phyloP scores from a whole-genome alignment of 768 basidiomycete genomes.

The Tubosaeta sp. region DNA sequence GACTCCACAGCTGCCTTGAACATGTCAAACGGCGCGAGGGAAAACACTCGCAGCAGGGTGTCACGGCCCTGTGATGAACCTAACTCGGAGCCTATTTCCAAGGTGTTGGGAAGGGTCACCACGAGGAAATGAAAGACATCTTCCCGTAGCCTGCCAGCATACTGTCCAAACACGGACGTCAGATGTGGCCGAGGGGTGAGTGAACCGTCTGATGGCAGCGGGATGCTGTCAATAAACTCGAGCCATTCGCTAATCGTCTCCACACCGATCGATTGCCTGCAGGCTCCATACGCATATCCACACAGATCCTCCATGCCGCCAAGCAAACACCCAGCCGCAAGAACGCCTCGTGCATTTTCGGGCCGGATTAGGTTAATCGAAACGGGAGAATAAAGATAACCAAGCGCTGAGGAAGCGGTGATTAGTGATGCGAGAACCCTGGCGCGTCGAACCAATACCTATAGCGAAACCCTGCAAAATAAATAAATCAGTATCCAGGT shows the following conservation, averaged over 20 bases:
- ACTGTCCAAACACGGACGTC: conserved; percentile 68
- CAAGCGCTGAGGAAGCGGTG: conserved; percentile 50
- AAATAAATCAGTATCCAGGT: conserved; percentile 17
- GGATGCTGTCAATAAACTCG: conserved; percentile 62
- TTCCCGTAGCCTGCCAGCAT: conserved; percentile 70
- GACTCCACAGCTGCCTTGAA: conserved; percentile 83
- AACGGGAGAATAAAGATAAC: conserved; percentile 74
- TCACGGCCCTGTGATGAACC: conserved; percentile 53
- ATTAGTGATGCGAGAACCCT: conserved; percentile 14
- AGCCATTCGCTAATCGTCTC: conserved; percentile 77
- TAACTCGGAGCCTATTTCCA: conserved; percentile 44
- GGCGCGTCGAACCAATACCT: conserved; percentile 38
- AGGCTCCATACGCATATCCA: conserved; percentile 72
- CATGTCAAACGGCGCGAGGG: conserved; percentile 80
- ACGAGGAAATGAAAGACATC: conserved; percentile 79
- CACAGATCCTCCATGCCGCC: conserved; percentile 87
- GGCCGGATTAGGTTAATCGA: conserved; percentile 66
- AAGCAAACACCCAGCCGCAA: conserved; percentile 80
- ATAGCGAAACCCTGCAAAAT: conserved; percentile 64
- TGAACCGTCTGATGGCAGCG: conserved; percentile 46
- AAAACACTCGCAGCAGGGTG: conserved; percentile 67
- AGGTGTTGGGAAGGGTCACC: conserved; percentile 62
- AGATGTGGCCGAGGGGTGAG: conserved; percentile 40
- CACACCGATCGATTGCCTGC: conserved; percentile 69
- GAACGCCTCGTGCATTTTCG: conserved; percentile 78